Base-by-base conservation (phyloP, 2,329 filamentous ascomycete genomes). In the Aspergillus ruber region DNA sequence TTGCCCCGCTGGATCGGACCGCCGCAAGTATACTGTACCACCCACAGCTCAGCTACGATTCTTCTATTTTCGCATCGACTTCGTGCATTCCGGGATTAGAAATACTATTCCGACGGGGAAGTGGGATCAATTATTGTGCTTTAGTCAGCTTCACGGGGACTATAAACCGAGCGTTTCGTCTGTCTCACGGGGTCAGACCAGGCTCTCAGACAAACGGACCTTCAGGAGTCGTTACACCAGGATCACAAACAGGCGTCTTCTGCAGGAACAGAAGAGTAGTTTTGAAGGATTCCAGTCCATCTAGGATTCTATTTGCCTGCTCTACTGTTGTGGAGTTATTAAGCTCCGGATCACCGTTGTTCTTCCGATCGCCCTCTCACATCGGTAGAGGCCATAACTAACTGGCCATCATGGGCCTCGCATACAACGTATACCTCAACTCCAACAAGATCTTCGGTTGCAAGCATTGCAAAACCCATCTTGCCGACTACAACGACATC, bases 401-500 rank as follows among this genome's bases (percentile, higher is more conserved):
- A 18, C 10, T 39, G 17, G 36, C 53, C 61, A 64, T 50, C 49
- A 95, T 95, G 90, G 90, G 90, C 57, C 83, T 96, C 59, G 77
- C 84, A 50, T 95, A 95, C 77, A 95, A 95, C 73, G 84, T 87
- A 51, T 96, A 95, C 69, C 84, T 95, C 56, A 88, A 84, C 69
- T 86, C 86, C 64, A 81, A 78, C 71, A 88, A 88, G 71, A 91
- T 96, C 65, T 95, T 93, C 69, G 90, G 88, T 56, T 96, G 88
- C 81, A 91, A 91, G 75, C 81, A 80, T 62, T 98, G 93, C 83
- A 96, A 96, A 71, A 88, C 93, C 6, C 93, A 98, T 66, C 82
- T 98, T 15, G 86, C 90, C 27, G 93, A 95, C 67, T 89, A 95
- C 60, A 90, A 97, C 59, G 90, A 96, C 63, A 96, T 98, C 56